Percentiles rank a stretch among this genome's conserved stretches.
These are phyloP conservation scores for Bipolaris oryzae DNA, from an alignment of 2,329 filamentous ascomycete species.

Conservation along the genomic window DNA sequence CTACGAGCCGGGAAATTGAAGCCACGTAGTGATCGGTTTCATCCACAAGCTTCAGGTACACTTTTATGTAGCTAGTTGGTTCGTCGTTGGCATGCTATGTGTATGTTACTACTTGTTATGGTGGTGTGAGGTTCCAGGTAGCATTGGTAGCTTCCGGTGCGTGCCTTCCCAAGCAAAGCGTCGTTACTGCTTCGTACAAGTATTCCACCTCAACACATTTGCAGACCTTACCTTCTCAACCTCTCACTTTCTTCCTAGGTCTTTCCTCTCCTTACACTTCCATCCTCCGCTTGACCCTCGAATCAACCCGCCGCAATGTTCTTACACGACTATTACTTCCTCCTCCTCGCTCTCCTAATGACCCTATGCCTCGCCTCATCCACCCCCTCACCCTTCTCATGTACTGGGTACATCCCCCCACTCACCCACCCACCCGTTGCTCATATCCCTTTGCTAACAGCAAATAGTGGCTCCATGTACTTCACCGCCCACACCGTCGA, in stretches of 20 bases:
- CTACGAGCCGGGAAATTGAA: too few relatives aligned
- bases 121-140: neutral
- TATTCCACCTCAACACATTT: neutral
- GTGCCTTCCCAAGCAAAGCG: neutral
- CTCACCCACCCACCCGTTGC: too few relatives aligned
- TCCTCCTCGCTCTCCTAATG: slow-evolving; percentile 1
- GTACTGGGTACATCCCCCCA: slow-evolving; percentile 12
- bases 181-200: neutral
- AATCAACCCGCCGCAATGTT: slow-evolving; percentile 1
- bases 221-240: neutral
- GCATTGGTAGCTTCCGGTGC: neutral
- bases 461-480: slow-evolving; percentile 36
- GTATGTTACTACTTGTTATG: neutral
- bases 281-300: neutral
- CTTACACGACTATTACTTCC: neutral
- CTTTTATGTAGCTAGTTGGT: neutral
- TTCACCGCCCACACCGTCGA: slow-evolving; percentile 38
- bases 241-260: neutral
- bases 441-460: slow-evolving; percentile 3
- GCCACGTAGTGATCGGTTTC: too few relatives aligned
- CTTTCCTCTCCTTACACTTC: neutral
- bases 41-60: neutral
- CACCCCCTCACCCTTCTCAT: slow-evolving; percentile 8
- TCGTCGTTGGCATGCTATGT: neutral
- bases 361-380: neutral